Conservation (phyloP, 345 rosid species). For the Kandelia obovata region DNA sequence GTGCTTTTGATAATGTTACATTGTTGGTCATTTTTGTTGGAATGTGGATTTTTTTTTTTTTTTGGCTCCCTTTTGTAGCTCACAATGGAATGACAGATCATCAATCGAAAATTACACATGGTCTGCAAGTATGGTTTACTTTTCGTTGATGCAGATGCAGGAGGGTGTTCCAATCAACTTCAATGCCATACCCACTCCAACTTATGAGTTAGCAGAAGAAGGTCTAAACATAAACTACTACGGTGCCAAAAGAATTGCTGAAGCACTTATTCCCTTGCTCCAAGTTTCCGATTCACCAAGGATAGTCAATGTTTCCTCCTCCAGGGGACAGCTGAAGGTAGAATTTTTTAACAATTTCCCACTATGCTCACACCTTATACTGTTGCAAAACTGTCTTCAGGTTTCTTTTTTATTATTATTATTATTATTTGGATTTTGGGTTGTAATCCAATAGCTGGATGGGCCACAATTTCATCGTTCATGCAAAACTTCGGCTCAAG, state of each 20-base stretch:
- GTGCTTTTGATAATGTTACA: no score
- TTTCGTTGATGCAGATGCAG: background rate
- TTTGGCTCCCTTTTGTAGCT: no score
- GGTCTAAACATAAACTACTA: conserved; percentile 13
- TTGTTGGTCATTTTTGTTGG: no score
- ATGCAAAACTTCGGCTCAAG: no score
- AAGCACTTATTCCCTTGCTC: conserved; percentile 13
- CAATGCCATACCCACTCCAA: background rate
- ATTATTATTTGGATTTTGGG: background rate
- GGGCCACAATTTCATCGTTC: no score
- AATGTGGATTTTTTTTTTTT: no score
- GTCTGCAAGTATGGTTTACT: background rate
- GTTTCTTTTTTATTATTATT: no score
- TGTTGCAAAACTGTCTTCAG: no score
- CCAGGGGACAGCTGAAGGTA: conserved; percentile 4
- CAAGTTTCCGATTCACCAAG: conserved; percentile 10
- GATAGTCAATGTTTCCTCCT: conserved; percentile 15
- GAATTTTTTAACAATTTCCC: background rate
- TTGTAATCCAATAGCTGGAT: no score
- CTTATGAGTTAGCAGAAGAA: background rate
- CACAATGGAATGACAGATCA: no score
- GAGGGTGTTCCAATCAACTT: background rate
- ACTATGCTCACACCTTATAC: no score
- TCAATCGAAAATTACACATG: no score
- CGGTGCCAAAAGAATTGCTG: conserved; percentile 5